These are phyloP conservation scores for Andrographis paniculata DNA, from an alignment of 305 asterid species.

Conservation along the genomic window DNA sequence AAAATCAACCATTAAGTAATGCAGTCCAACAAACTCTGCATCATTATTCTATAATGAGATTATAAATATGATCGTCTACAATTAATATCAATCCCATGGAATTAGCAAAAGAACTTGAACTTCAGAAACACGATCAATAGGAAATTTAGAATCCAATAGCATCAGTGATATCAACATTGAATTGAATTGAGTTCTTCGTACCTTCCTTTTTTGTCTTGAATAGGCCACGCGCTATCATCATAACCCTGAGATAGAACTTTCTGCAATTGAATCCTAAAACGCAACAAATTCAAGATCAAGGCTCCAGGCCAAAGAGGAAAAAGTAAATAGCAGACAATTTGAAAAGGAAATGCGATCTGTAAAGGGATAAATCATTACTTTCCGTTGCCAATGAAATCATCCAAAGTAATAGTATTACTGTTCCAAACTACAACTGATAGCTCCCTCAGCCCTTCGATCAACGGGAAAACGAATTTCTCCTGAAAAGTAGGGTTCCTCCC, in stretches of 20 bases:
- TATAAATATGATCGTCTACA: too few species aligned
- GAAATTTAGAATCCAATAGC: too few species aligned
- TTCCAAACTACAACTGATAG: conserved; percentile 65
- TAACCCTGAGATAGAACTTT: conserved; percentile 76
- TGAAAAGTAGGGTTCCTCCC: conserved; percentile 89
- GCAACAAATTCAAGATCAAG: conserved; percentile 23
- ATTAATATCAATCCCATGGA: too few species aligned
- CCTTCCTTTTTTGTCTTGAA: conserved; percentile 85
- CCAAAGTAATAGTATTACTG: conserved; percentile 69
- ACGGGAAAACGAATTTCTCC: conserved; percentile 71
- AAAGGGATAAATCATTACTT: conserved; percentile 34
- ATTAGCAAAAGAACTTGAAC: too few species aligned
- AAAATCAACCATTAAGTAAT: too few species aligned
- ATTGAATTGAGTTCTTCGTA: conserved; percentile 12
- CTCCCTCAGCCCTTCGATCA: conserved; percentile 84
- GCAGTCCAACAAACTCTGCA: too few species aligned
- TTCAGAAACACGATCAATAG: too few species aligned
- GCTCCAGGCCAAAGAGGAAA: not conserved
- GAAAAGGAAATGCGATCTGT: not conserved
- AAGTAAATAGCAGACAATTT: not conserved
- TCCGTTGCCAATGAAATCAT: conserved; percentile 88
- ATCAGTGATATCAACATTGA: not conserved
- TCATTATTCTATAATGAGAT: too few species aligned
- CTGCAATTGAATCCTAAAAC: conserved; percentile 67
- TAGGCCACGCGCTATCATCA: conserved; percentile 77